phyloP scores from a whole-genome alignment of 768 basidiomycete species.

The Mycena haematopus region DNA sequence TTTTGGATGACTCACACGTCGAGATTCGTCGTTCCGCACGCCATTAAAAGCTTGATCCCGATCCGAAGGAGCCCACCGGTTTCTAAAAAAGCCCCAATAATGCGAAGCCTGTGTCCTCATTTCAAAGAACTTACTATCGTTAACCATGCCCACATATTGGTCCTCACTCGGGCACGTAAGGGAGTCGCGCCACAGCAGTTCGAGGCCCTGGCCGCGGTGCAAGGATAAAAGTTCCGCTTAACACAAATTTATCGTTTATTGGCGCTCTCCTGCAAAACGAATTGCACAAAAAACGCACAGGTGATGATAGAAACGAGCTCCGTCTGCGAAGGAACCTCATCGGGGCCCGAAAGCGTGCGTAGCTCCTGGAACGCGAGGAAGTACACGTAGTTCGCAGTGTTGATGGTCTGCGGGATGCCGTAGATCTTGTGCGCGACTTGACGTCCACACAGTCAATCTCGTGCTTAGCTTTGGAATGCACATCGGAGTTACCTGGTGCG shows the following conservation, averaged over 20 bases:
- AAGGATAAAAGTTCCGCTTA: constrained; percentile 77
- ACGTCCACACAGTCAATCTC: not conserved
- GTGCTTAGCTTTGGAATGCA: not conserved
- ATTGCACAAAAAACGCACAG: constrained; percentile 46
- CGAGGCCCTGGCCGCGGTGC: constrained; percentile 94
- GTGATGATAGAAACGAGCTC: constrained; percentile 79
- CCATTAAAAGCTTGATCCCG: constrained; percentile 97
- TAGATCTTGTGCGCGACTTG: constrained; percentile 94
- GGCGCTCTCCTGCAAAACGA: not conserved
- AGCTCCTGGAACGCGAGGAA: constrained; percentile 93
- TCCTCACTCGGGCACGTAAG: constrained; percentile 92
- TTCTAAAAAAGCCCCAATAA: constrained; percentile 55
- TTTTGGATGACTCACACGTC: constrained; percentile 53
- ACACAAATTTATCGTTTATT: not conserved
- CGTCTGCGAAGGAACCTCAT: constrained; percentile 35
- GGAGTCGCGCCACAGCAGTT: constrained; percentile 93
- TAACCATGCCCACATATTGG: constrained; percentile 95
- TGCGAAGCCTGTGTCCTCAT: not conserved
- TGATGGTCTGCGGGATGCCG: constrained; percentile 95
- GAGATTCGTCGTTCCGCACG: constrained; percentile 68
- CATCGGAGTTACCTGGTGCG: constrained; percentile 61
- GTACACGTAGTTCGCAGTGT: constrained; percentile 96
- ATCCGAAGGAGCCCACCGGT: constrained; percentile 94
- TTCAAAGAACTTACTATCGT: constrained; percentile 70
- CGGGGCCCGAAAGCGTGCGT: constrained; percentile 49